Conservation (phyloP, 2,329 filamentous ascomycete genomes). For the Tetracladium maxilliforme region DNA sequence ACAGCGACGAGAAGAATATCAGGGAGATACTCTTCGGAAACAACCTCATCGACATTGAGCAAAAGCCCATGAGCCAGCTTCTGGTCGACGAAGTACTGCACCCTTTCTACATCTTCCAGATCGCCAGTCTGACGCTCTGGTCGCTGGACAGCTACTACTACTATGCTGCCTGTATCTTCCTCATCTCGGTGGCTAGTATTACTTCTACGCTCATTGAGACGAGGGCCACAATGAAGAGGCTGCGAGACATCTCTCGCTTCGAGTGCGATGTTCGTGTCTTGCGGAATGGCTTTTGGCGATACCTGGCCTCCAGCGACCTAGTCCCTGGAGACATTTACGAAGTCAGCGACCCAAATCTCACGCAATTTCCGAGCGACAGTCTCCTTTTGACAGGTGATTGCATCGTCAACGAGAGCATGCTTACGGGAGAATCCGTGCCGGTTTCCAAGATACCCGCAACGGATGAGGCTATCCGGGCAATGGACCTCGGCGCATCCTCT, state of each 20-base stretch:
- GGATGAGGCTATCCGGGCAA: slow-evolving; percentile 59
- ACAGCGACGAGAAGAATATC: slow-evolving; percentile 73
- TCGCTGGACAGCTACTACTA: slow-evolving; percentile 96
- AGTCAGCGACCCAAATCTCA: slow-evolving; percentile 80
- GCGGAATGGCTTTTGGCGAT: slow-evolving; percentile 87
- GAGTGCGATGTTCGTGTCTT: slow-evolving; percentile 92
- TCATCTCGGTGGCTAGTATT: slow-evolving; percentile 90
- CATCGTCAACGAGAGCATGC: slow-evolving; percentile 98
- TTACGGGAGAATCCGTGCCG: slow-evolving; percentile 92
- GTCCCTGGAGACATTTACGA: slow-evolving; percentile 96
- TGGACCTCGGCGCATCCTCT: slow-evolving; percentile 69
- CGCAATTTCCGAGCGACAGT: slow-evolving; percentile 84
- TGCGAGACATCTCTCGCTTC: slow-evolving; percentile 85
- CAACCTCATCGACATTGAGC: slow-evolving; percentile 85
- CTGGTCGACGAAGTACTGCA: slow-evolving; percentile 86
- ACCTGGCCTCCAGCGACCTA: slow-evolving; percentile 72
- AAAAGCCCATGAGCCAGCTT: slow-evolving; percentile 72
- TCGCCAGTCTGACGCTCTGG: slow-evolving; percentile 88
- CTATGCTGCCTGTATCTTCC: slow-evolving; percentile 86
- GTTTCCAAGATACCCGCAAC: slow-evolving; percentile 83
- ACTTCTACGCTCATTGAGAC: slow-evolving; percentile 82
- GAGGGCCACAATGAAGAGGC: slow-evolving; percentile 75
- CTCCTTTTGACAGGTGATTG: slow-evolving; percentile 85
- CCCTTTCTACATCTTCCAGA: slow-evolving; percentile 96
- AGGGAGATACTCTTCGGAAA: slow-evolving; percentile 77